Base-by-base conservation (phyloP, 1,284 basidiomycete species). In the Apiotrichum sp. region DNA sequence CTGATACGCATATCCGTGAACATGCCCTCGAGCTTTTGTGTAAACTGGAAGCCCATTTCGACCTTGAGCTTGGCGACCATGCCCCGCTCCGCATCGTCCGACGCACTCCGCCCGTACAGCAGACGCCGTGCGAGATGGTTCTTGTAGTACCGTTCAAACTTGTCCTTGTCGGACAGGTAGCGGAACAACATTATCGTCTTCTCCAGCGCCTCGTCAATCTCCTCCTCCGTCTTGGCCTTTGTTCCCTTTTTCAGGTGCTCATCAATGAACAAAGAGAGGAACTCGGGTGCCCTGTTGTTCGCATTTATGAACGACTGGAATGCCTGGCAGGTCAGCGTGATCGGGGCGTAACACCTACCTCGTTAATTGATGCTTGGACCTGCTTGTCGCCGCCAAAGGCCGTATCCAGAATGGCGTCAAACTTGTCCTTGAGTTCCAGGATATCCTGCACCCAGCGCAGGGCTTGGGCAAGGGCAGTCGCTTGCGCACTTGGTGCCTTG, bases 11-110 rank as follows among this genome's bases (percentile, higher is more conserved):
- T 95, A 72, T 99, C 96, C 66, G 93, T 85, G 81, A 99, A 95
- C 96, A 99, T 99, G 53, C 96, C 95, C 74, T 98, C 95, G 64
- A 98, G 80, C 73, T 96, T 96, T 76, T 97, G 92, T 0, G 96
- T 98, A 72, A 98, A 99, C 69, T 95, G 91, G 69, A 89, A 89
- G 7, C 96, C 96, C 69, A 70, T 72, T 48, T 98, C 93, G 42
- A 98, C 82, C 79, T 98, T 98, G 71, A 99, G 85, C 78, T 98
- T 98, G 50, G 92, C 88, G 11, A 99, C 83, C 95, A 99, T 98
- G 56, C 89, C 91, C 51, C 90, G 86, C 74, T 99, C 96, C 2
- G 96, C 95, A 74, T 99, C 96, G 70, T 98, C 96, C 1, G 91
- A 95, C 2, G 93, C 86, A 34, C 90, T 95, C 16, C 92, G 85